Percentiles rank a stretch among this genome's conserved stretches.
phyloP scores from a whole-genome alignment of 202 grass and related monocot genomes.

The Digitaria exilis region DNA sequence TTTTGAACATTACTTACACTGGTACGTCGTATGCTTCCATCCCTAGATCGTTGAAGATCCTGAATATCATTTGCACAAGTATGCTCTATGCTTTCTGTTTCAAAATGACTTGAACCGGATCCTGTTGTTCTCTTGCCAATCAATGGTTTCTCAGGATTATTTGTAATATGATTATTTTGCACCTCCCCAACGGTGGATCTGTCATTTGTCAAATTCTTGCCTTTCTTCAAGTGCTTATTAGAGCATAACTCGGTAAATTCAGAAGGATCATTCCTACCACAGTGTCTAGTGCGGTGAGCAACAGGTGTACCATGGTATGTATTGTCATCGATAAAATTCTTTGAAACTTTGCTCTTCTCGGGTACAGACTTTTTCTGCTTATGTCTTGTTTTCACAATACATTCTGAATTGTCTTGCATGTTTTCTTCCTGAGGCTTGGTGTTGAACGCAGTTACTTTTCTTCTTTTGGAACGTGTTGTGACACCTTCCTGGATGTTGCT shows the following conservation, averaged over 20 bases:
- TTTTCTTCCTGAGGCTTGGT: slow-evolving; percentile 39
- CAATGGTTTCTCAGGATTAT: slow-evolving; percentile 4
- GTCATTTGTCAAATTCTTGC: slow-evolving; percentile 29
- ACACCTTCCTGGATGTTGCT: slow-evolving; percentile 42
- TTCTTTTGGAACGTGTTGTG: slow-evolving; percentile 62
- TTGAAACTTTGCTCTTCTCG: slow-evolving; percentile 41
- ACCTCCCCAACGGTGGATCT: slow-evolving; percentile 24
- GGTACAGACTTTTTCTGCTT: slow-evolving; percentile 52
- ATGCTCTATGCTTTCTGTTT: slow-evolving; percentile 27
- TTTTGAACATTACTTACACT: slow-evolving; percentile 32
- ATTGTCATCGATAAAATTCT: slow-evolving; percentile 36
- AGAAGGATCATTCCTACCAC: slow-evolving; percentile 34
- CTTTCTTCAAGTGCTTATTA: slow-evolving; percentile 33
- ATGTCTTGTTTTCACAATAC: slow-evolving; percentile 31
- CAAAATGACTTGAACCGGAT: slow-evolving; percentile 23
- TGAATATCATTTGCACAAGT: slow-evolving; percentile 31
- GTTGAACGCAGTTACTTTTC: slow-evolving; percentile 40
- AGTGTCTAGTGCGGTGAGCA: slow-evolving; percentile 56
- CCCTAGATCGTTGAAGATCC: slow-evolving; percentile 22
- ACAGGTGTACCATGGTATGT: slow-evolving; percentile 46
- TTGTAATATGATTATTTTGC: slow-evolving; percentile 36
- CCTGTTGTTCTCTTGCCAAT: slow-evolving; percentile 9
- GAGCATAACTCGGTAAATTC: slow-evolving; percentile 48
- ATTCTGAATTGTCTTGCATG: slow-evolving; percentile 44
- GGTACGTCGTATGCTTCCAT: slow-evolving; percentile 1